These are phyloP conservation scores for Aspergillus caelatus DNA, from an alignment of 2,329 filamentous ascomycete species.

Conservation along the genomic window DNA sequence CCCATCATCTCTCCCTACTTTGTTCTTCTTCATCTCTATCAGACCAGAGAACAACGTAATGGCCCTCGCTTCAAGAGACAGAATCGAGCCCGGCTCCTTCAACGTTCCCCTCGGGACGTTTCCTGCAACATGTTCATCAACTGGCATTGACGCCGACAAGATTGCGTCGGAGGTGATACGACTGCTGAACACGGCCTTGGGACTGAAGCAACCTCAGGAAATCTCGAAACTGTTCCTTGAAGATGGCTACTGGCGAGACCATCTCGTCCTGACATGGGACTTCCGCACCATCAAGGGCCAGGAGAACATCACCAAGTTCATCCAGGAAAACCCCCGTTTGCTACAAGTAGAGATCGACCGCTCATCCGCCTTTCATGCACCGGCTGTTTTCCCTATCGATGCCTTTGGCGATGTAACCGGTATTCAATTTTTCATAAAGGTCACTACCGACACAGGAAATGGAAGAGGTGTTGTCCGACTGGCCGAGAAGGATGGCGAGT, in stretches of 20 bases:
- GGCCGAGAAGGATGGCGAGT: constrained; percentile 45
- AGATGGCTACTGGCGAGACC: constrained; percentile 61
- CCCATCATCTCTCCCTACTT: not conserved
- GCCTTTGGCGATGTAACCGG: constrained; percentile 52
- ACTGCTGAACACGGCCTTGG: constrained; percentile 44
- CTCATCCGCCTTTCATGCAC: constrained; percentile 48
- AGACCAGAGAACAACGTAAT: constrained; percentile 3
- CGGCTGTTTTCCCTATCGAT: constrained; percentile 54
- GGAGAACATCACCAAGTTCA: constrained; percentile 41
- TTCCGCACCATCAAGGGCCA: constrained; percentile 57
- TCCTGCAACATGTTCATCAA: constrained; percentile 41
- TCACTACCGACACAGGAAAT: constrained; percentile 57
- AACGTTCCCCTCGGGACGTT: constrained; percentile 52
- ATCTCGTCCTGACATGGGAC: constrained; percentile 60
- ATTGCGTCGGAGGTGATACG: constrained; percentile 43
- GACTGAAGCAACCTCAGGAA: constrained; percentile 34
- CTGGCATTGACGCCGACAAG: constrained; percentile 37
- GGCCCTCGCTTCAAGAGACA: constrained; percentile 41
- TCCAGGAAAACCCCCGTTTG: constrained; percentile 46
- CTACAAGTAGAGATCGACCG: constrained; percentile 51
- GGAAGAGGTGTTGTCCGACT: constrained; percentile 62
- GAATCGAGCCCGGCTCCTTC: constrained; percentile 56
- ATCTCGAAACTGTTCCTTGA: constrained; percentile 52
- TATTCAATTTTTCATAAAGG: constrained; percentile 59
- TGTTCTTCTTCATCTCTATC: too few species aligned